Evolutionary conservation across 2,329 filamentous ascomycete genomes (phyloP).

Genomic region (Alternaria consortialis): DNA sequence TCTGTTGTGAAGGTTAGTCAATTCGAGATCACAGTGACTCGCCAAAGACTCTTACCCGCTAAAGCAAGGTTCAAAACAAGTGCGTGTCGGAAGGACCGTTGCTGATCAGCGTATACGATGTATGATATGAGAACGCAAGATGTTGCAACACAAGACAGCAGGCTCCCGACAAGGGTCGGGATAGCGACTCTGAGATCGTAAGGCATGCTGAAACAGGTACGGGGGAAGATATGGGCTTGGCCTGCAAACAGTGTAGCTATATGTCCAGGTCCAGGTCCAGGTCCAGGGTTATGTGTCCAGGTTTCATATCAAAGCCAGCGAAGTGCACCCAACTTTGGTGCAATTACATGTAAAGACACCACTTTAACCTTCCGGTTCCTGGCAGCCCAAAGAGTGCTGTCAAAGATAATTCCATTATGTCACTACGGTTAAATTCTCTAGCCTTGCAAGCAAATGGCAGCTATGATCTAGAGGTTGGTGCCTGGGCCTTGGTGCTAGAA

Average conservation of each 20-base stretch:
- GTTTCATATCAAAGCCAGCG: background rate
- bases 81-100: constrained; percentile 32
- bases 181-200: constrained; percentile 16
- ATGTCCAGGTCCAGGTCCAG: background rate
- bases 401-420: background rate
- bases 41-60: constrained; percentile 21
- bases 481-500: background rate
- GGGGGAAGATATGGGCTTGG: background rate
- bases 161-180: constrained; percentile 33
- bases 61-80: constrained; percentile 36
- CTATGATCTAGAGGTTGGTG: background rate
- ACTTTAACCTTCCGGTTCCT: background rate
- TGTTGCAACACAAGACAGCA: constrained; percentile 30
- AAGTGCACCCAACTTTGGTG: background rate
- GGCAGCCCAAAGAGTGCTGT: background rate
- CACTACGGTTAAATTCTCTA: background rate
- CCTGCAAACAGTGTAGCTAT: background rate
- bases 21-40: background rate
- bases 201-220: constrained; percentile 5
- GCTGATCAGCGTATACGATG: constrained; percentile 26
- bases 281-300: background rate
- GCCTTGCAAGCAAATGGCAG: background rate
- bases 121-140: constrained; percentile 29
- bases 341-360: background rate
- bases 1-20: constrained; percentile 8